phyloP scores from a whole-genome alignment of 2,329 filamentous ascomycete species.

The Elsinoe ampelina region DNA sequence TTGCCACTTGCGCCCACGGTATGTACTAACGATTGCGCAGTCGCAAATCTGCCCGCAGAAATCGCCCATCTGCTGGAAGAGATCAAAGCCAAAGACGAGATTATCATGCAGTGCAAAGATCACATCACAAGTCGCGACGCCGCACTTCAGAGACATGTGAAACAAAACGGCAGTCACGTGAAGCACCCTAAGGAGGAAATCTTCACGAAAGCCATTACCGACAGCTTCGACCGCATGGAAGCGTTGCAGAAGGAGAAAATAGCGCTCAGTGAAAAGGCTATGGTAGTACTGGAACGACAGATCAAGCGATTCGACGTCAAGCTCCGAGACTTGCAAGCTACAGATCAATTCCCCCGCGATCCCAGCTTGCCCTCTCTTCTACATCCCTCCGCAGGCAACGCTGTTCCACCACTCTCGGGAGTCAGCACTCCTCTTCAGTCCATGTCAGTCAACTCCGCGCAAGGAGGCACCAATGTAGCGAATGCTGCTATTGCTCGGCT shows the following conservation, averaged over 20 bases:
- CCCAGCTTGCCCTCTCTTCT: slow-evolving; percentile 52
- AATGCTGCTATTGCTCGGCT: slow-evolving; percentile 41
- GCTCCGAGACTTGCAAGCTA: slow-evolving; percentile 49
- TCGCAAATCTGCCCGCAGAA: slow-evolving; percentile 72
- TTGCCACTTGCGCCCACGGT: slow-evolving; percentile 1
- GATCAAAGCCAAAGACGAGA: slow-evolving; percentile 68
- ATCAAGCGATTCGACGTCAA: slow-evolving; percentile 55
- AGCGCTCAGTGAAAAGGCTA: slow-evolving; percentile 54
- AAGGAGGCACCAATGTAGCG: slow-evolving; percentile 40
- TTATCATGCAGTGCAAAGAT: slow-evolving; percentile 58
- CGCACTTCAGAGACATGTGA: slow-evolving; percentile 74
- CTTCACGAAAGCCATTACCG: slow-evolving; percentile 55
- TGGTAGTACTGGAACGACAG: slow-evolving; percentile 54
- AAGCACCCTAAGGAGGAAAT: slow-evolving; percentile 66
- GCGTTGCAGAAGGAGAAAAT: slow-evolving; percentile 68
- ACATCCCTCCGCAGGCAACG: slow-evolving; percentile 38
- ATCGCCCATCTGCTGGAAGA: slow-evolving; percentile 77
- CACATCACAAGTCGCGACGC: slow-evolving; percentile 63
- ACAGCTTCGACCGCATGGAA: slow-evolving; percentile 60
- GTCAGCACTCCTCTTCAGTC: slow-evolving; percentile 44
- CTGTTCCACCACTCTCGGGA: slow-evolving; percentile 37
- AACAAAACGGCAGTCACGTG: slow-evolving; percentile 62
- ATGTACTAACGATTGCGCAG: slow-evolving; percentile 27
- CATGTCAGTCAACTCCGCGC: slow-evolving; percentile 46
- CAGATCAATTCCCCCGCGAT: slow-evolving; percentile 51